A percentile compares a stretch with the other conserved stretches of the same genome.
Conservation (phyloP, 345 rosid species). For the Syzygium oleosum region DNA sequence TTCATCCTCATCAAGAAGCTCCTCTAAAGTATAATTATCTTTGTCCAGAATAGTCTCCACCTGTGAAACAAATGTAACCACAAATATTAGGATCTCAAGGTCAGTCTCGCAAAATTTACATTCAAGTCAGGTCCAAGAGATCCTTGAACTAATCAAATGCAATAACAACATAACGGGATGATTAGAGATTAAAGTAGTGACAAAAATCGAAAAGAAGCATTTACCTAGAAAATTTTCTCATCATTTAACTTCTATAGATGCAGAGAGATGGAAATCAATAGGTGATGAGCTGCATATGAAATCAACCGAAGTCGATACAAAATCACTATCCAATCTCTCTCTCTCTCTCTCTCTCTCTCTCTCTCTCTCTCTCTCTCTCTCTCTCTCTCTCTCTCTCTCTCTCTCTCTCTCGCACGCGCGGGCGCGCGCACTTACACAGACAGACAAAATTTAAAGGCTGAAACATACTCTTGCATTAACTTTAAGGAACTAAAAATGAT, state of each 20-base stretch:
- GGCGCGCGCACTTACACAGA: neutral
- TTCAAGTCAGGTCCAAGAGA: neutral
- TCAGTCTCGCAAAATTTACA: neutral
- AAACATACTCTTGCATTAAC: neutral
- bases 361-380: neutral
- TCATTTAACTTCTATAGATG: neutral
- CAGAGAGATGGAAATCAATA: neutral
- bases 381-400: neutral
- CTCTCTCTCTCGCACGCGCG: neutral
- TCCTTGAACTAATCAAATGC: neutral
- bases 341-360: neutral
- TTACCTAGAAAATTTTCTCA: neutral
- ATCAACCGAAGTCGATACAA: neutral
- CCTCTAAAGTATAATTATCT: slow-evolving; percentile 74
- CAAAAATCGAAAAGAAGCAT: neutral
- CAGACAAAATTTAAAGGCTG: neutral
- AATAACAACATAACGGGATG: neutral
- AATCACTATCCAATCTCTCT: neutral
- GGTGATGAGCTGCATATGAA: neutral
- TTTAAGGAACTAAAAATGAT: neutral
- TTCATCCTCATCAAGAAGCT: slow-evolving; percentile 96
- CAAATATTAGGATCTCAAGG: neutral
- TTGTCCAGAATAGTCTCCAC: slow-evolving; percentile 92
- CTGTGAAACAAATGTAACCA: slow-evolving; percentile 26
- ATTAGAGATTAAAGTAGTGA: neutral